Conservation (phyloP, 345 rosid species). For the Dovyalis caffra region DNA sequence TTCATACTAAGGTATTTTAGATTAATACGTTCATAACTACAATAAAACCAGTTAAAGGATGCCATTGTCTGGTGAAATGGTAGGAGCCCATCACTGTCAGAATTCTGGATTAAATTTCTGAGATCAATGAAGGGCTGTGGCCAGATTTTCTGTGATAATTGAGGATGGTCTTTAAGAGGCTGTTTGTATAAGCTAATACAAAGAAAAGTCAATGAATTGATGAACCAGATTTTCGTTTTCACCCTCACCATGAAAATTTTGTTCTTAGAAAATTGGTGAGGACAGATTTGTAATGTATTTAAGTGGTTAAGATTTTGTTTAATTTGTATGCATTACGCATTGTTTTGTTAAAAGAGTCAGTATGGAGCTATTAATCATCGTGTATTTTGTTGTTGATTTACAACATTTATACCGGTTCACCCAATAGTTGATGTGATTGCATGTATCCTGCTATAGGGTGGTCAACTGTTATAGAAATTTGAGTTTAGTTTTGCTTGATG, state of each 20-base stretch:
- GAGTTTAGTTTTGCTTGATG: background rate
- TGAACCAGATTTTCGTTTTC: too few species aligned
- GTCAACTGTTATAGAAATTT: too few species aligned
- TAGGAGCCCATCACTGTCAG: background rate
- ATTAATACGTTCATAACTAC: background rate
- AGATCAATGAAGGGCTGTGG: background rate
- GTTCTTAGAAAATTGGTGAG: too few species aligned
- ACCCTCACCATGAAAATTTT: too few species aligned
- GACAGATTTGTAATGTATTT: too few species aligned
- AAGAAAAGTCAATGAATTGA: too few species aligned
- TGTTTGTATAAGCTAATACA: too few species aligned
- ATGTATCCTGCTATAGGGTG: background rate
- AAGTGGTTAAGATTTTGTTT: too few species aligned
- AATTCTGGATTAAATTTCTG: background rate
- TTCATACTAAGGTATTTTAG: background rate
- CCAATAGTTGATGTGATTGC: background rate
- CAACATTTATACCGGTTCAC: background rate
- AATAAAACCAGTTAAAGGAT: background rate
- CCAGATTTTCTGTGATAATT: background rate
- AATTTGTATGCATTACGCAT: too few species aligned
- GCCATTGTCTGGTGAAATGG: background rate
- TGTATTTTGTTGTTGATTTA: too few species aligned
- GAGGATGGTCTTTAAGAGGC: background rate
- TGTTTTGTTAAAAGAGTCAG: too few species aligned
- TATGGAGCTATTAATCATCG: too few species aligned